Base-by-base conservation (phyloP, 495 filamentous ascomycete species). In the Hypoxylon lenormandii region DNA sequence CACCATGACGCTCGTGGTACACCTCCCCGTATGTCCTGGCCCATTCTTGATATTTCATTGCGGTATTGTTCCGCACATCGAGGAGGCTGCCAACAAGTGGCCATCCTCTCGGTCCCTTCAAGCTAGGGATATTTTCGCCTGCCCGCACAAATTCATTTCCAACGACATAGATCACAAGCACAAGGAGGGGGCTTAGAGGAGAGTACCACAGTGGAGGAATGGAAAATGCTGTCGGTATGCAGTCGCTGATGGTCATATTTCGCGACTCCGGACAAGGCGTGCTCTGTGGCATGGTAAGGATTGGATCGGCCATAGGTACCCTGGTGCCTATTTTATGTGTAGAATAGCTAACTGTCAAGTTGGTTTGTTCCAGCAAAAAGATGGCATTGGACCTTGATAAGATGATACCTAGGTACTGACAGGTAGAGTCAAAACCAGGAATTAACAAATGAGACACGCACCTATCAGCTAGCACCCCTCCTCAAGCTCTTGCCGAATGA, bases 31-130 rank as follows among this genome's bases (percentile, higher is more conserved):
- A 83, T 26, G 74, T 81, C 58, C 80, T 82, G 1, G 82, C 79
- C 87, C 86, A 89, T 37, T 81, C 66, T 5, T 82, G 80, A 69
- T 88, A 87, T 65, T 85, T 83, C 60, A 88, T 82, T 6, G 87
- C 85, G 0, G 86, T 85, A 70, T 88, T 86, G 16, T 74, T 76
- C 18, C 81, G 76, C 50, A 89, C 86, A 52, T 88, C 82, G 13
- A 78, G 78, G n/a, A 88, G 72, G 60, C 88, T 89, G 15, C 87
- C 87, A 48, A 89, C 81, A 49, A 89, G 63, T 3, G 85, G 86
- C 60, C 84, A 74, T 5, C 86, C 85, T 7, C 72, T 73, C 1
- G 87, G 86, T 6, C 87, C 87, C n/a, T 74, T 75, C 50, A 89
- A 77, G 21, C 80, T 79, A 5, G 79, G 73, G 0, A 88, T 78